Evolutionary conservation across 176 grass and related monocot species (phyloP).

Genomic region (Saccharum spontaneum): DNA sequence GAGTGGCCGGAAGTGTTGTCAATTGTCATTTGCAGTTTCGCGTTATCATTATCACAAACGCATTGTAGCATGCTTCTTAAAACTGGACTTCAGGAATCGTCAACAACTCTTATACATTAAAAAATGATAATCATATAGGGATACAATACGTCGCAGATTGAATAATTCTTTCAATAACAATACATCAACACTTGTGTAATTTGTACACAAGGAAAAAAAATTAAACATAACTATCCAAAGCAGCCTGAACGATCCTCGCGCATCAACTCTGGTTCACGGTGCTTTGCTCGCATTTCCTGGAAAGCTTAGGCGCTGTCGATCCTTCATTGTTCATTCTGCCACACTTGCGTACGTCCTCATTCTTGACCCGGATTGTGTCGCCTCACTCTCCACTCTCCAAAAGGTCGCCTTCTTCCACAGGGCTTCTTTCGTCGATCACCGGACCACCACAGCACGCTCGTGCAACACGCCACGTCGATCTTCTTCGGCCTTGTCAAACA

Average conservation of each 20-base stretch:
- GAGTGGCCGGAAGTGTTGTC: neutral
- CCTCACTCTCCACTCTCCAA: neutral
- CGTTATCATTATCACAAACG: neutral
- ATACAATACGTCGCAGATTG: neutral
- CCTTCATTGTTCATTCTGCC: too few relatives aligned
- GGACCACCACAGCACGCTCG: neutral
- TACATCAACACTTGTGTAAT: neutral
- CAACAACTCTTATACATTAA: neutral
- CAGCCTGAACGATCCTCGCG: neutral
- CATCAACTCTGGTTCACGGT: neutral
- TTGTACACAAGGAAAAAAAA: neutral
- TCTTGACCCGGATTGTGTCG: neutral
- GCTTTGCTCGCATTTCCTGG: neutral
- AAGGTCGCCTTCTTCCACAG: neutral
- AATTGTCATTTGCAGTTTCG: neutral
- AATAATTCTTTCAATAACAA: neutral
- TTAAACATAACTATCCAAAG: neutral
- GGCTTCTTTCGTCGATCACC: neutral
- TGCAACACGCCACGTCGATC: neutral
- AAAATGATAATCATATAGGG: neutral
- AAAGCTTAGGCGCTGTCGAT: neutral
- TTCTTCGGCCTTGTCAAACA: neutral
- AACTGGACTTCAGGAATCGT: neutral
- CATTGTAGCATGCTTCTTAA: neutral
- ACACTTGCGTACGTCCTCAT: neutral